phyloP scores from a whole-genome alignment of 2,329 filamentous ascomycete species.

The Fusarium citri region DNA sequence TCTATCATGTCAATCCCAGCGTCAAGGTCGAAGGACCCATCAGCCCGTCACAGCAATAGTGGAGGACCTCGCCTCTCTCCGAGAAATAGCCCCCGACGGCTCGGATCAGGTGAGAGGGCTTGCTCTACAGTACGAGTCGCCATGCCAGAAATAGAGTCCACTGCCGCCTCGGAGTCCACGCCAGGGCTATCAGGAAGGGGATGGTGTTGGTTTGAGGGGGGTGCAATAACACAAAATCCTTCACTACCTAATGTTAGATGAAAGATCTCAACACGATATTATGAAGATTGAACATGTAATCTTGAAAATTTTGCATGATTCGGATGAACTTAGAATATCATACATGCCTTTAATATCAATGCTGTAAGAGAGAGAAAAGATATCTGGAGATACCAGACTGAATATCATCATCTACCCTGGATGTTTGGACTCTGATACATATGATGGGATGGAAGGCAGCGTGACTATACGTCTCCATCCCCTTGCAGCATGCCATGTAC shows the following conservation, averaged over 20 bases:
- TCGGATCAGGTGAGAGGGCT: conserved; percentile 39
- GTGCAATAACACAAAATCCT: background rate
- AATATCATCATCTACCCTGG: background rate
- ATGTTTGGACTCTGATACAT: background rate
- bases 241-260: background rate
- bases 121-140: conserved; percentile 33
- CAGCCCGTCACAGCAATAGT: conserved; percentile 20
- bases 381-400: background rate
- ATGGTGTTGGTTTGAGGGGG: background rate
- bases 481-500: conserved; percentile 8
- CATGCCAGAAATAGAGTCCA: conserved; percentile 46
- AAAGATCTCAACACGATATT: background rate
- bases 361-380: background rate
- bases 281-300: background rate
- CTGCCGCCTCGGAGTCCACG: conserved; percentile 40
- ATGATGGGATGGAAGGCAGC: conserved; percentile 17
- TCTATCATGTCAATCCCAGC: conserved; percentile 2
- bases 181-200: conserved; percentile 24
- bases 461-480: conserved; percentile 14
- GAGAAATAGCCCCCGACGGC: conserved; percentile 36
- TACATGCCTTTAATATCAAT: background rate
- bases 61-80: conserved; percentile 39
- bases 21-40: conserved; percentile 5
- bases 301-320: background rate
- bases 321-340: background rate